phyloP scores from a whole-genome alignment of 2,329 filamentous ascomycete genomes.

The Cladophialophora immunda region DNA sequence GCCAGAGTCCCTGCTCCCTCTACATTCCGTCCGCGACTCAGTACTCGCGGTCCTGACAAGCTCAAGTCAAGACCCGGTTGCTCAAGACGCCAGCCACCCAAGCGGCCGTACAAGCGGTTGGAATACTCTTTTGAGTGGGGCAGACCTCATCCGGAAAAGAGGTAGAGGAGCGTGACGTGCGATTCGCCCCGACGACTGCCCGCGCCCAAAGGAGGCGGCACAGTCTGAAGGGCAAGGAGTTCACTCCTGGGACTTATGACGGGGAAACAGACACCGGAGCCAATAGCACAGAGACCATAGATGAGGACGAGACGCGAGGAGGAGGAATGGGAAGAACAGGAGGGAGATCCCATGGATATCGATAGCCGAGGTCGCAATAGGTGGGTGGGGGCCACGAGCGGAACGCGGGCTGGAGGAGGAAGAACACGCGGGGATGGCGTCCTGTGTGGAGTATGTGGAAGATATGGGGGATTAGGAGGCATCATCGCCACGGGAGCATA shows the following conservation, averaged over 20 bases:
- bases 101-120: not conserved
- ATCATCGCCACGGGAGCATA: too few species aligned
- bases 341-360: not conserved
- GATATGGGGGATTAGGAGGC: too few species aligned
- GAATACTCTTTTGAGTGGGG: not conserved
- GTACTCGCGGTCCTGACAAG: too few species aligned
- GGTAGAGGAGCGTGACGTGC: not conserved
- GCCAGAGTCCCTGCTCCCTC: too few species aligned
- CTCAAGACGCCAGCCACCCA: too few species aligned
- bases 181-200: not conserved
- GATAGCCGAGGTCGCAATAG: not conserved
- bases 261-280: not conserved
- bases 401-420: not conserved
- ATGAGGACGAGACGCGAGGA: not conserved
- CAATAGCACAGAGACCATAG: not conserved
- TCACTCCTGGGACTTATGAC: not conserved
- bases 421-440: not conserved
- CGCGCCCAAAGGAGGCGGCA: not conserved
- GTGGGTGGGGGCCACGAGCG: not conserved
- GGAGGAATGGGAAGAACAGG: not conserved
- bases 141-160: not conserved
- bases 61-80: too few species aligned
- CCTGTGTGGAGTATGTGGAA: not conserved
- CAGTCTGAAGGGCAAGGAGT: not conserved
- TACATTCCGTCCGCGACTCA: too few species aligned